Evolutionary conservation across 768 basidiomycete genomes (phyloP).

Genomic region (Suillus alpinus): DNA sequence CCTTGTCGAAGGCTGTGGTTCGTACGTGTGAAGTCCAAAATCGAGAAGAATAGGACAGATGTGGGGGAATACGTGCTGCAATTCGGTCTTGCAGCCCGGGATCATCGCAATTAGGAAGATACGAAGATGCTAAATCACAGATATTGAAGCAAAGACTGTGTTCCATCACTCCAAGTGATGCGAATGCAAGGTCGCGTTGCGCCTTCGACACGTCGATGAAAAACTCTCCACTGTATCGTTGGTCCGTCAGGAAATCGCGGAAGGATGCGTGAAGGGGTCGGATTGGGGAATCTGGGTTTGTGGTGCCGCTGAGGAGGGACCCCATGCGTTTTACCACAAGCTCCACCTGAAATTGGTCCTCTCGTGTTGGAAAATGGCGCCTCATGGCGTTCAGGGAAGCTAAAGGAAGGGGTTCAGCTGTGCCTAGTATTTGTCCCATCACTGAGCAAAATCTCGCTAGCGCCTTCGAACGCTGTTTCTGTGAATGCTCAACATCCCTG

Average conservation of each 20-base stretch:
- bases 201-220: slow-evolving; percentile 8
- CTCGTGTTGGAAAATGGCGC: background rate
- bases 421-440: background rate
- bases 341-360: background rate
- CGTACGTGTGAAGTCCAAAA: slow-evolving; percentile 10
- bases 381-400: slow-evolving; percentile 1
- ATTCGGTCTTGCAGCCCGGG: too few relatives aligned
- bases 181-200: slow-evolving; percentile 18
- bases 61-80: background rate
- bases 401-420: background rate
- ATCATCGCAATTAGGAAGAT: too few relatives aligned
- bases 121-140: too few relatives aligned
- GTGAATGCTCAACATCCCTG: too few relatives aligned
- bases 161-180: slow-evolving; percentile 26
- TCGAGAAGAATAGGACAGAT: slow-evolving; percentile 11
- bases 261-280: too few relatives aligned
- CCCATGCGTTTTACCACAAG: slow-evolving; percentile 5
- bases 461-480: too few relatives aligned
- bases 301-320: slow-evolving; percentile 6
- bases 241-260: slow-evolving; percentile 21
- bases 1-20: background rate
- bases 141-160: too few relatives aligned
- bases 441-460: background rate
- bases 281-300: background rate
- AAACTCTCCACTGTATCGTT: slow-evolving; percentile 12